A percentile compares a stretch with the other conserved stretches of the same genome.
phyloP scores from a whole-genome alignment of 495 filamentous ascomycete genomes.

The Hypoxylon crocopeplum region DNA sequence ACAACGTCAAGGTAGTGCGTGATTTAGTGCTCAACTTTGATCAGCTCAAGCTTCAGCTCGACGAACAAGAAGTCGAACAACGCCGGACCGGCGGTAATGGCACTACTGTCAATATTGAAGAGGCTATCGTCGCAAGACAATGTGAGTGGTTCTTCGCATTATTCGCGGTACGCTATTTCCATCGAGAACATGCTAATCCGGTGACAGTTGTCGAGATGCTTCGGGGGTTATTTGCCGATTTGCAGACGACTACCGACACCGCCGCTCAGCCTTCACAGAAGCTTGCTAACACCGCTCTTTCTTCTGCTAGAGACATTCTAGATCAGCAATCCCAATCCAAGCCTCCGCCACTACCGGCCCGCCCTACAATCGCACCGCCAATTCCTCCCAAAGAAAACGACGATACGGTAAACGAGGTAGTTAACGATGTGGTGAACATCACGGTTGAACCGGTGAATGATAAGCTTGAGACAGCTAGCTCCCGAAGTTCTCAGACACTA shows the following conservation, averaged over 20 bases:
- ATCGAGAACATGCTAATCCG: background rate
- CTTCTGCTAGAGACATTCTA: slow-evolving; percentile 40
- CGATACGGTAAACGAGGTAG: background rate
- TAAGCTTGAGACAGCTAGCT: slow-evolving; percentile 43
- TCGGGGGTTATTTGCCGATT: slow-evolving; percentile 67
- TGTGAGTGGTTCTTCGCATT: slow-evolving; percentile 21
- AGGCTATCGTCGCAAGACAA: slow-evolving; percentile 51
- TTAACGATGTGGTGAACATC: slow-evolving; percentile 22
- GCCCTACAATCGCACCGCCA: slow-evolving; percentile 39
- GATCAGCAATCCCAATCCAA: slow-evolving; percentile 26
- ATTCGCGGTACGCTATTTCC: background rate
- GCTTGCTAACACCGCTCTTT: slow-evolving; percentile 80
- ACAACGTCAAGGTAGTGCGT: slow-evolving; percentile 82
- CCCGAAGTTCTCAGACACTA: slow-evolving; percentile 53
- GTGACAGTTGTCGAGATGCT: slow-evolving; percentile 38
- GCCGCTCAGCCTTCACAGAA: slow-evolving; percentile 74
- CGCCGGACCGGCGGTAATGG: slow-evolving; percentile 67
- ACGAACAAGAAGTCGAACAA: slow-evolving; percentile 61
- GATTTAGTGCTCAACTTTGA: slow-evolving; percentile 80
- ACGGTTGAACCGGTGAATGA: slow-evolving; percentile 35
- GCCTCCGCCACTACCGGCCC: slow-evolving; percentile 43
- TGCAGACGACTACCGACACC: slow-evolving; percentile 63
- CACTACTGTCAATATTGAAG: slow-evolving; percentile 45
- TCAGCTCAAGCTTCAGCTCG: slow-evolving; percentile 64
- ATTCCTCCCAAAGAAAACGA: slow-evolving; percentile 6